A percentile compares a stretch with the other conserved stretches of the same genome.
phyloP scores from a whole-genome alignment of 2,329 filamentous ascomycete species.

The Ilyonectria robusta region DNA sequence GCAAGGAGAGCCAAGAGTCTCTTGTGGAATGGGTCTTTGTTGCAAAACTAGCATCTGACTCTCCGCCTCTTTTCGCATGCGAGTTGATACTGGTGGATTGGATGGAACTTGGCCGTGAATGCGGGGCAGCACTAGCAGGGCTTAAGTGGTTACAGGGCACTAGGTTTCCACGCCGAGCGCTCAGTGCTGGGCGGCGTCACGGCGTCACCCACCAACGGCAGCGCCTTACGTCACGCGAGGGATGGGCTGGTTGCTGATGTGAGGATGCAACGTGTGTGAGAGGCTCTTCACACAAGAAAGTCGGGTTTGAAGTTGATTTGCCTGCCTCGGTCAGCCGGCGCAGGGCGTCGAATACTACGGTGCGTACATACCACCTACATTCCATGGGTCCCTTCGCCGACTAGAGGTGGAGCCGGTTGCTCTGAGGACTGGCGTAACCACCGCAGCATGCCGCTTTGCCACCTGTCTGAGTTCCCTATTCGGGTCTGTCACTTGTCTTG shows the following conservation, averaged over 20 bases:
- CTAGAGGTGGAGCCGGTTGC: conserved; percentile 29
- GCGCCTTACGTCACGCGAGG: conserved; percentile 24
- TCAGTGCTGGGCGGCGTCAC: conserved; percentile 9
- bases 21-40: not conserved
- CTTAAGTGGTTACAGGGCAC: conserved; percentile 29
- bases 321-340: conserved; percentile 19
- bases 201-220: conserved; percentile 17
- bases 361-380: conserved; percentile 6
- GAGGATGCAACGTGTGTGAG: conserved; percentile 13
- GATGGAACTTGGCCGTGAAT: conserved; percentile 21
- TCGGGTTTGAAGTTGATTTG: conserved; percentile 11
- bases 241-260: conserved; percentile 9
- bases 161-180: conserved; percentile 11
- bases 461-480: conserved; percentile 30
- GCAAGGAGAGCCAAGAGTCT: conserved; percentile 11
- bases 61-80: conserved; percentile 5
- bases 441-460: conserved; percentile 36
- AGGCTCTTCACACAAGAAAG: conserved; percentile 14
- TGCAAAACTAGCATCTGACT: not conserved
- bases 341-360: not conserved
- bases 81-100: conserved; percentile 8
- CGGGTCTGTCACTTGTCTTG: conserved; percentile 8
- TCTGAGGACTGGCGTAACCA: conserved; percentile 38
- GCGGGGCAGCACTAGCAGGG: conserved; percentile 31
- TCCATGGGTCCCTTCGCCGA: conserved; percentile 3